Percentiles rank a stretch among this genome's conserved stretches.
These are phyloP conservation scores for Fonsecaea monophora DNA, from an alignment of 2,329 filamentous ascomycete genomes.

Conservation along the genomic window DNA sequence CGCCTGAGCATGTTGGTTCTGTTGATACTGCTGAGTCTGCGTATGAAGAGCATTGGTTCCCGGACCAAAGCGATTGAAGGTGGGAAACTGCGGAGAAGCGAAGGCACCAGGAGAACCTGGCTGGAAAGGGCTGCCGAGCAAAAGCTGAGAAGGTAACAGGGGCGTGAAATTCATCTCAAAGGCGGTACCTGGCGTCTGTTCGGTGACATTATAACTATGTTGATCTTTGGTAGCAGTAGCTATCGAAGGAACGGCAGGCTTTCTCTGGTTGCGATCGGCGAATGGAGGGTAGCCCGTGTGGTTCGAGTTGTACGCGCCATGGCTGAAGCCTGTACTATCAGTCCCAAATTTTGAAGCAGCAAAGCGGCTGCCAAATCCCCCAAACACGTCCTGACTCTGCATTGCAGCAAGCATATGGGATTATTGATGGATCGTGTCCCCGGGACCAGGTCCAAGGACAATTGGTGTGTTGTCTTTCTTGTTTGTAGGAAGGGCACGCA, in stretches of 20 bases:
- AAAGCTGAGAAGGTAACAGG: conserved; percentile 88
- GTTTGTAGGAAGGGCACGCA: neutral
- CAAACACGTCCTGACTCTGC: conserved; percentile 75
- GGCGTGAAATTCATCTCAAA: conserved; percentile 99
- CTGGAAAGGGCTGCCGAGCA: conserved; percentile 96
- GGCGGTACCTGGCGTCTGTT: conserved; percentile 82
- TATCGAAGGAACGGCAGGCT: conserved; percentile 85
- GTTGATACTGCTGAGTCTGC: conserved; percentile 63
- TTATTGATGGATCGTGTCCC: conserved; percentile 28
- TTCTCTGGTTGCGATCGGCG: conserved; percentile 82
- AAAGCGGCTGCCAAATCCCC: conserved; percentile 36
- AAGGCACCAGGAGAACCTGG: conserved; percentile 91
- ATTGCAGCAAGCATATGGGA: conserved; percentile 68
- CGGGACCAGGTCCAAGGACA: conserved; percentile 35
- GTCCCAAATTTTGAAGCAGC: conserved; percentile 65
- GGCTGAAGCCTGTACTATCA: conserved; percentile 86
- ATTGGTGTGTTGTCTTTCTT: conserved; percentile 6
- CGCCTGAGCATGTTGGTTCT: conserved; percentile 49
- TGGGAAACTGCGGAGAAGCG: conserved; percentile 89
- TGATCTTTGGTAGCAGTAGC: conserved; percentile 76
- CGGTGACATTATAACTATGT: conserved; percentile 65
- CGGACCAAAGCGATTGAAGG: conserved; percentile 76
- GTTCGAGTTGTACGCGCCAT: conserved; percentile 89
- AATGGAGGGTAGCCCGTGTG: conserved; percentile 74
- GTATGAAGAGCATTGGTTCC: conserved; percentile 60